phyloP scores from a whole-genome alignment of 177 flowering plant genomes.

The Tripterygium wilfordii region DNA sequence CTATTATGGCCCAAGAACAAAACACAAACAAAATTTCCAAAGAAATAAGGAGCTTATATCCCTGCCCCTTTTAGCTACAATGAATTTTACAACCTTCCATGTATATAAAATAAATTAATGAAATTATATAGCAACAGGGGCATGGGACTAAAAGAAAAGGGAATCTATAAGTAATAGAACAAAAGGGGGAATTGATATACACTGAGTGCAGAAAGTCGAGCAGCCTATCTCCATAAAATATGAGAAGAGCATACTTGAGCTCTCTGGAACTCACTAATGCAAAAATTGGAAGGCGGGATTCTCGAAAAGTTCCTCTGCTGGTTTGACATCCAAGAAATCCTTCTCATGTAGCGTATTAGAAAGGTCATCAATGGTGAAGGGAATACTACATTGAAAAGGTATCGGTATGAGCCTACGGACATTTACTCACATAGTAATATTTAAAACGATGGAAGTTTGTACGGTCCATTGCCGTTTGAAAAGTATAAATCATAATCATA shows the following conservation, averaged over 20 bases:
- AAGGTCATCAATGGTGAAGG: constrained; percentile 57
- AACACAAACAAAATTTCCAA: constrained; percentile 11
- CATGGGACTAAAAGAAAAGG: constrained; percentile 5
- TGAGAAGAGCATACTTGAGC: no score
- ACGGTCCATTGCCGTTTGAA: no score
- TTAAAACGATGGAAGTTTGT: background rate
- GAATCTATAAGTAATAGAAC: background rate
- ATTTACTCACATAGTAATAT: background rate
- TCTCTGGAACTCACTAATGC: constrained; percentile 23
- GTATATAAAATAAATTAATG: constrained; percentile 10
- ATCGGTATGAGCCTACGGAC: background rate
- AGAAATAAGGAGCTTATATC: background rate
- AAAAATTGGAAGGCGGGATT: constrained; percentile 55
- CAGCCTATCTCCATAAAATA: no score
- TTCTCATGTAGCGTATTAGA: constrained; percentile 38
- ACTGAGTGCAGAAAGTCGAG: no score
- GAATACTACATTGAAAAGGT: constrained; percentile 32
- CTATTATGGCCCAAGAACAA: constrained; percentile 5
- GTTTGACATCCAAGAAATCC: constrained; percentile 41
- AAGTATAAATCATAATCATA: no score
- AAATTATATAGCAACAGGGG: constrained; percentile 18
- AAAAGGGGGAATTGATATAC: constrained; percentile 14
- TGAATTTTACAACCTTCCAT: constrained; percentile 14
- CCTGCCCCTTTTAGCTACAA: constrained; percentile 10
- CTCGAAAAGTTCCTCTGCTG: constrained; percentile 42